Conservation (phyloP, 805 yeast genomes). For the Yarrowia yakushimensis region DNA sequence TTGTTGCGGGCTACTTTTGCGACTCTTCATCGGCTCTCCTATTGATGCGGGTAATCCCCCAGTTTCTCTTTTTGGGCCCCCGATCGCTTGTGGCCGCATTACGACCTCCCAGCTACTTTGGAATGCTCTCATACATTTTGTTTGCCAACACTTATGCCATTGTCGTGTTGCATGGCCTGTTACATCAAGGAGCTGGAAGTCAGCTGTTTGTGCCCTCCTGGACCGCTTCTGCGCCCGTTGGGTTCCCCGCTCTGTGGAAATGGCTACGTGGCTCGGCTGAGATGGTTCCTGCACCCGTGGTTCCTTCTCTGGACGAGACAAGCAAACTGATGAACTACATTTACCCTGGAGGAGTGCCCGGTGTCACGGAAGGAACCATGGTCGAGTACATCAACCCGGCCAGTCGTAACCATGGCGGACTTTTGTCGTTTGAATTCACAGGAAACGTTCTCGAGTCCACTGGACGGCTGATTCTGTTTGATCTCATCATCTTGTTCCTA, state of each 20-base stretch:
- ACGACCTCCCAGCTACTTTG: not conserved
- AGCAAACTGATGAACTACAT: constrained; percentile 8
- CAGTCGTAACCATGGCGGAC: not conserved
- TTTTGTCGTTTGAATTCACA: constrained; percentile 8
- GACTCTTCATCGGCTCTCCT: constrained; percentile 4
- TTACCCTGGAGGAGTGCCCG: constrained; percentile 22
- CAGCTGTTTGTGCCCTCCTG: not conserved
- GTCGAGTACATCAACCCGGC: constrained; percentile 7
- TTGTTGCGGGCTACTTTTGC: constrained; percentile 22
- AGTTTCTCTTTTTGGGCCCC: constrained; percentile 4
- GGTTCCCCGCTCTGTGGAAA: not conserved
- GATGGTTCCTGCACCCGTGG: not conserved
- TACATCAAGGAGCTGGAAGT: not conserved
- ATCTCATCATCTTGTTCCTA: not conserved
- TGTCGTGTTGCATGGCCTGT: not conserved
- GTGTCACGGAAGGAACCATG: not conserved
- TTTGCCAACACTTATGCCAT: constrained; percentile 9
- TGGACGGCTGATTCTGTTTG: not conserved
- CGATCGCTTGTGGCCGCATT: not conserved
- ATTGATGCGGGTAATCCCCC: not conserved
- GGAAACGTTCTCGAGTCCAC: constrained; percentile 1
- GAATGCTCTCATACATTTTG: not conserved
- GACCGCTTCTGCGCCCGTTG: constrained; percentile 11
- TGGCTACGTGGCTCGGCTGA: not conserved
- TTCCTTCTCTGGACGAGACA: not conserved